Evolutionary conservation across 495 filamentous ascomycete genomes (phyloP), one percentile per base, ranked within the genome.

Genomic region (Pyronema omphalodes): DNA sequence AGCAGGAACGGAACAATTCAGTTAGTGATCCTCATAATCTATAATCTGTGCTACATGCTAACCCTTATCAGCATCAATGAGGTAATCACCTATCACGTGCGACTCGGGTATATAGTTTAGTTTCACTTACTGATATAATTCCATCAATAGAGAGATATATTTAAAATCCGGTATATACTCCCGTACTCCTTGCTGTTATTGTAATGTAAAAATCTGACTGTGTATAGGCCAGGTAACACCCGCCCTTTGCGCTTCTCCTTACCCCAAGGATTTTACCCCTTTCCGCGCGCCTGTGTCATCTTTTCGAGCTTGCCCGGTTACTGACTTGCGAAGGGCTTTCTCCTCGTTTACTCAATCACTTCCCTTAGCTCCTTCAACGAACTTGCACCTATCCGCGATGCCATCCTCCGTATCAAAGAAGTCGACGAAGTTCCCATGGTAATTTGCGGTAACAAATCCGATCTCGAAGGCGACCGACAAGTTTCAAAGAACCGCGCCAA

Each of bases 1-100:
- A 19, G 91, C 91, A 55, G 91, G 91, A 41, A 95, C 91, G 60
- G 91, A 98, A 71, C 91, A 98, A 67, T 98, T 98, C 69, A 94
- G 86, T 93, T 73, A 74, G 83, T 74, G 49, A 41, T 49, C 54
- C 48, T 44, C 51, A n/a, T n/a, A 12, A 11, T 36, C 12, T 5
- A 51, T 35, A 11, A 29, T 34, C 14, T 18, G 34, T 37, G 34
- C 1, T 15, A 37, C 18, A 1, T 37, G 11, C 48, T 51, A 37
- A 51, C 48, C 23, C 48, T 51, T 12, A 23, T 14, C 17, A 11
- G 19, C 19, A 15, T 48, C 11, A 12, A 12, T 18, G 12, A 48
- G 44, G 23, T 29, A 29, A 29, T 5, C 23, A 29, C 23, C 23
- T 2, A 43, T 43, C 39, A 12, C 12, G 6, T 43, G 12, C 39